Evolutionary conservation across 2,329 filamentous ascomycete species (phyloP).

Genomic region (Monilinia aucupariae): DNA sequence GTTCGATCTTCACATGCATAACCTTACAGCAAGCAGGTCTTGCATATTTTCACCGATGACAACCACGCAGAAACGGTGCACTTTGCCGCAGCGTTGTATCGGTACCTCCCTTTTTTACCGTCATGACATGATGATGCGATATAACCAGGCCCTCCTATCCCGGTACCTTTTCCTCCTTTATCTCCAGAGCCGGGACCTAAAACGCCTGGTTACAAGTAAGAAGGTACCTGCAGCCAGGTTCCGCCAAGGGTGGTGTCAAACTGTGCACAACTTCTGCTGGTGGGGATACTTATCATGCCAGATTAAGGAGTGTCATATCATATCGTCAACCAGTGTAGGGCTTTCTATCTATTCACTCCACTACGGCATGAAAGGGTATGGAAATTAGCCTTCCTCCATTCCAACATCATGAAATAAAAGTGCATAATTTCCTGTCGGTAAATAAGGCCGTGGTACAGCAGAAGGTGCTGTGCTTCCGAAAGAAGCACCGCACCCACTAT

Average conservation of each 20-base stretch:
- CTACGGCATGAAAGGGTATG: not conserved
- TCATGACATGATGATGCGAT: not conserved
- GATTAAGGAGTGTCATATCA: not conserved
- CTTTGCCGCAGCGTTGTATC: not conserved
- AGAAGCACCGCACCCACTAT: not conserved
- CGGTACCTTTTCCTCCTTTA: not conserved
- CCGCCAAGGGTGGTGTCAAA: slow-evolving; percentile 1
- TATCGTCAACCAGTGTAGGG: not conserved
- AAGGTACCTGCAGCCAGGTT: slow-evolving; percentile 9
- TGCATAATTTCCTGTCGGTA: not conserved
- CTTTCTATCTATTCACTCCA: not conserved
- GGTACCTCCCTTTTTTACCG: not conserved
- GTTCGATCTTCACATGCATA: not conserved
- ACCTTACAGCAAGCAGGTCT: not conserved
- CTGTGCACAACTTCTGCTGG: slow-evolving; percentile 4
- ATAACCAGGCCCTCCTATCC: not conserved
- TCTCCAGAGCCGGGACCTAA: not conserved
- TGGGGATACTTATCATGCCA: not conserved
- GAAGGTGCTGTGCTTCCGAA: not conserved
- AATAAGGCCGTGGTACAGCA: not conserved
- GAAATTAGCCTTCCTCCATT: not conserved
- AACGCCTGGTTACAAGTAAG: not conserved
- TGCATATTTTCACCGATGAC: not conserved
- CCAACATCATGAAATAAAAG: not conserved
- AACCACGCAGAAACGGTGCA: not conserved